These are phyloP conservation scores for Hypoxylon sp. DNA, from an alignment of 2,329 filamentous ascomycete genomes.

Conservation along the genomic window DNA sequence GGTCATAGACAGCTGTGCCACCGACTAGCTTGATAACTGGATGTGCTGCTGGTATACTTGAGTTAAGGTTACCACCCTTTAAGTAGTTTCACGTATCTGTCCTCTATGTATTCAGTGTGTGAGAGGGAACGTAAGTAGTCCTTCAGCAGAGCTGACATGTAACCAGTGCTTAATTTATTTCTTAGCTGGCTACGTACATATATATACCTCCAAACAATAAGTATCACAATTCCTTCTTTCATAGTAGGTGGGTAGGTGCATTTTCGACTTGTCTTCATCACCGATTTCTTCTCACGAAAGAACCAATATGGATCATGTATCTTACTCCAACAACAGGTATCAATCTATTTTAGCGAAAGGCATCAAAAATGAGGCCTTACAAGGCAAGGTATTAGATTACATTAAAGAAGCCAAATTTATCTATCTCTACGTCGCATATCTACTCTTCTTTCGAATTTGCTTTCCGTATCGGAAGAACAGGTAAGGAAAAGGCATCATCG, in stretches of 20 bases:
- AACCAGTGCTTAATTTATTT: neutral
- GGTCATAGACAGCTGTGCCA: neutral
- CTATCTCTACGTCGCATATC: conserved; percentile 53
- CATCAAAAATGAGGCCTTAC: neutral
- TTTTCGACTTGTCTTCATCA: too few relatives aligned
- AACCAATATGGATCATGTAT: neutral
- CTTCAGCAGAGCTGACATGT: neutral
- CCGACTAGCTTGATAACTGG: neutral
- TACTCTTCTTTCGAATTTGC: conserved; percentile 67
- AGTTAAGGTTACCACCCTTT: neutral
- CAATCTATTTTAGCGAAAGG: conserved; percentile 1
- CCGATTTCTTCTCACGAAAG: neutral
- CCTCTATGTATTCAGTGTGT: neutral
- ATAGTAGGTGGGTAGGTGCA: too few relatives aligned
- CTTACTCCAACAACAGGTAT: neutral
- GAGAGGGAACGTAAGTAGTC: neutral
- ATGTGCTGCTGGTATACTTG: neutral
- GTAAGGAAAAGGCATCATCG: conserved; percentile 75
- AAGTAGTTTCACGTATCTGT: neutral
- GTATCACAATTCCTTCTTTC: too few relatives aligned
- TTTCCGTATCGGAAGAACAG: conserved; percentile 75
- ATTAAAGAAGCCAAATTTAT: neutral
- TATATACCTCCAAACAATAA: too few relatives aligned
- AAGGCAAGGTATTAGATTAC: neutral
- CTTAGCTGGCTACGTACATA: neutral